A percentile compares a stretch with the other conserved stretches of the same genome.
These are phyloP conservation scores for Aspergillus spinulosporus DNA, from an alignment of 2,329 filamentous ascomycete species.

Conservation along the genomic window DNA sequence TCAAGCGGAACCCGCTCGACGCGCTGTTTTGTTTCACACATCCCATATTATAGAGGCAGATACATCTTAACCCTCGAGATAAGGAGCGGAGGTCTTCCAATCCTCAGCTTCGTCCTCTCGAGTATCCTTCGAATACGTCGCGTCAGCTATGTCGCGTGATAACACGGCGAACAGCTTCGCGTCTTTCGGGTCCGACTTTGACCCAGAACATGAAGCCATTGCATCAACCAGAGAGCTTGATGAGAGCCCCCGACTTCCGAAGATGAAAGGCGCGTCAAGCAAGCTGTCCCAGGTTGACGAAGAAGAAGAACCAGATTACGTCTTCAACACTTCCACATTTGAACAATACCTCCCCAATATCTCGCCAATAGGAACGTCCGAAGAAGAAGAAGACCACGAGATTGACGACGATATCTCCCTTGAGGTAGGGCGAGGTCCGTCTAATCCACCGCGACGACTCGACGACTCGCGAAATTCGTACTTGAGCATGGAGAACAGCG, in stretches of 20 bases:
- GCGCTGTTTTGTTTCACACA: constrained; percentile 4
- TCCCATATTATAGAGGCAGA: constrained; percentile 4
- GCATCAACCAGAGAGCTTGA: constrained; percentile 41
- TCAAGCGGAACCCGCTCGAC: constrained; percentile 8
- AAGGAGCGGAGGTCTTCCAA: constrained; percentile 1
- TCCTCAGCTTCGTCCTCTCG: constrained; percentile 2
- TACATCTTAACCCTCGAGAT: constrained; percentile 3
- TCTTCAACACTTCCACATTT: constrained; percentile 49
- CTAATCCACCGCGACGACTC: constrained; percentile 37
- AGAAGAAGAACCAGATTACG: constrained; percentile 44
- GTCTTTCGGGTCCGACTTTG: constrained; percentile 41
- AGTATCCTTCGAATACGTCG: constrained; percentile 5
- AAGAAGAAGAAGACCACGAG: constrained; percentile 40
- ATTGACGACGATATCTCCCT: constrained; percentile 55
- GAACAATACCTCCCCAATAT: constrained; percentile 52
- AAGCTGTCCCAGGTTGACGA: constrained; percentile 20
- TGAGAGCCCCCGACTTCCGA: constrained; percentile 29
- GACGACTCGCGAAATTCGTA: constrained; percentile 54
- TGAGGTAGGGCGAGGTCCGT: constrained; percentile 57
- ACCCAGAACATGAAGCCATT: constrained; percentile 45
- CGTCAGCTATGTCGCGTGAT: constrained; percentile 25
- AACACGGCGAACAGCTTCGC: constrained; percentile 31
- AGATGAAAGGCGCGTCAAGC: constrained; percentile 24
- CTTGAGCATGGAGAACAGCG: constrained; percentile 51
- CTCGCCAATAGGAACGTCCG: constrained; percentile 43